phyloP scores from a whole-genome alignment of 495 filamentous ascomycete genomes.

The Trichoderma reesei region DNA sequence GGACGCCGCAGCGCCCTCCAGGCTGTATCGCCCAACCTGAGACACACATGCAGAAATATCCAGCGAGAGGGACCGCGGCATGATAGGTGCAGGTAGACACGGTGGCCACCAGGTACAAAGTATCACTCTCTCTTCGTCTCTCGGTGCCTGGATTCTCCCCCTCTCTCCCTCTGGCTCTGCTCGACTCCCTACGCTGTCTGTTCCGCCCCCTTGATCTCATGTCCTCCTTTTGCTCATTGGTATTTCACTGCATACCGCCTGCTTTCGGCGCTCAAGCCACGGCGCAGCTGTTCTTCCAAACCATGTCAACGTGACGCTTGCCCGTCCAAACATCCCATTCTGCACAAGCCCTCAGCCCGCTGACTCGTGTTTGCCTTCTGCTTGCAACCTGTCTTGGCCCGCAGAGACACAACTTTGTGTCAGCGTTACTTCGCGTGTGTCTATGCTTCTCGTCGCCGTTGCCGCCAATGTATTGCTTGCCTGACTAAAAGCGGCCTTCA shows the following conservation, averaged over 20 bases:
- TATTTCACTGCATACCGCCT: neutral
- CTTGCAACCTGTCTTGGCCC: neutral
- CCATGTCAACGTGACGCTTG: neutral
- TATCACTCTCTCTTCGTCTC: neutral
- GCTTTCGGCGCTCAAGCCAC: neutral
- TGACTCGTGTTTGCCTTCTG: constrained; percentile 3
- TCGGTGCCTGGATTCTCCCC: no score
- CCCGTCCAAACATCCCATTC: neutral
- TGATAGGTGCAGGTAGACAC: neutral
- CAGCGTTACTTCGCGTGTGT: neutral
- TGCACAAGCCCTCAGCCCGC: neutral
- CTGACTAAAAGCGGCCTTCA: neutral
- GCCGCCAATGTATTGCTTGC: neutral
- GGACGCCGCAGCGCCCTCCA: no score
- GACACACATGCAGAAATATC: constrained; percentile 4
- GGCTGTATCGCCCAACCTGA: neutral
- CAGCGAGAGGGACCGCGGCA: neutral
- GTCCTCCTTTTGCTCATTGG: neutral
- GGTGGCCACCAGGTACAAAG: neutral
- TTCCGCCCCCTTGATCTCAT: neutral
- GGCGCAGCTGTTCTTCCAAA: neutral
- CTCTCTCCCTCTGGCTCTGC: no score
- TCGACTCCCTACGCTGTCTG: neutral
- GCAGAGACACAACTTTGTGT: neutral
- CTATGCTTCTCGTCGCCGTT: neutral